A percentile compares a stretch with the other conserved stretches of the same genome.
These are phyloP conservation scores for Trichoderma orchidacearum DNA, from an alignment of 495 filamentous ascomycete species.

Conservation along the genomic window DNA sequence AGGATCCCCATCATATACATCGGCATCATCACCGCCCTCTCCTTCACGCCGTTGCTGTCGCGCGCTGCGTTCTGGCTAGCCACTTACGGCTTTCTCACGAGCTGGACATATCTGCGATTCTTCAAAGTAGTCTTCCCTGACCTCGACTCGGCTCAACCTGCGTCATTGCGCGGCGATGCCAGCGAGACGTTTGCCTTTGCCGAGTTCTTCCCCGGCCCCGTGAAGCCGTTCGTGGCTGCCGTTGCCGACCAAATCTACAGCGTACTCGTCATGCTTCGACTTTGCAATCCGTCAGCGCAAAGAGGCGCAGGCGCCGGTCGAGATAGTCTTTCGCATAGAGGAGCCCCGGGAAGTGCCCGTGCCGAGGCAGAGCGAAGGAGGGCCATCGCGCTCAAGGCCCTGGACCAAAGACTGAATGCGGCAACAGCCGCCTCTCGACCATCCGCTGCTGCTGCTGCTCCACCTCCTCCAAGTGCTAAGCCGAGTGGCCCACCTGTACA, in stretches of 20 bases:
- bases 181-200: conserved; percentile 92
- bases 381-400: conserved; percentile 74
- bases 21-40: conserved; percentile 61
- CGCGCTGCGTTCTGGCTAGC: conserved; percentile 70
- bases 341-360: conserved; percentile 56
- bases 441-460: conserved; percentile 18
- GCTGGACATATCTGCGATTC: conserved; percentile 95
- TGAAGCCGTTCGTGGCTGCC: conserved; percentile 62
- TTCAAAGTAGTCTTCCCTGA: conserved; percentile 61
- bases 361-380: conserved; percentile 88
- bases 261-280: conserved; percentile 51
- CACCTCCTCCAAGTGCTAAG: conserved; percentile 15
- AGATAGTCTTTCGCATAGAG: conserved; percentile 35
- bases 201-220: conserved; percentile 83
- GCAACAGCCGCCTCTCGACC: conserved; percentile 43
- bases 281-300: conserved; percentile 78
- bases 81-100: conserved; percentile 68
- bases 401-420: conserved; percentile 83
- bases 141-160: conserved; percentile 48
- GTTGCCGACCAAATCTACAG: conserved; percentile 64
- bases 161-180: conserved; percentile 64
- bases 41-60: conserved; percentile 70
- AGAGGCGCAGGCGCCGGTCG: conserved; percentile 68
- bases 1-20: conserved; percentile 84
- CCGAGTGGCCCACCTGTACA: conserved; percentile 31